Base-by-base conservation (phyloP, 2,329 filamentous ascomycete genomes). In the Phyllosticta capitalensis region DNA sequence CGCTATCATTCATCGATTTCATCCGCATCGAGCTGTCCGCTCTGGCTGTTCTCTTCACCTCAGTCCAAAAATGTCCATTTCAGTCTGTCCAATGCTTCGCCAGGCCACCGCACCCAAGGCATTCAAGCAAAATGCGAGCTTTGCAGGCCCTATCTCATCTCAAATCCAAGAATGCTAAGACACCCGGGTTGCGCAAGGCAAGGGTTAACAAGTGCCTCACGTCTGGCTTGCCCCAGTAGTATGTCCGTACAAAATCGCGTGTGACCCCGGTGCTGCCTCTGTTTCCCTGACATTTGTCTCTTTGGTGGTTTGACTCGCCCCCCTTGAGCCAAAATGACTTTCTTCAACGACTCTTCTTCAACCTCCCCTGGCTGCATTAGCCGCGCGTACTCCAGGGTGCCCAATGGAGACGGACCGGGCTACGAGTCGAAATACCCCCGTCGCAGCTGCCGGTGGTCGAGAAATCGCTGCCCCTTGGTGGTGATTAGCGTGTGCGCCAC, bases 251-350 rank as follows among this genome's bases (percentile, higher is more conserved):
- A 45, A 45, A 45, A 45, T 45, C 38, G 38, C 38, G 38, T 45
- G 38, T n/a, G 38, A 45, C 38, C 38, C 38, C 38, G 38, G 14
- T n/a, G n/a, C 38, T 45, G 38, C 17, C 38, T 45, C 38, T 45
- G 17, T 45, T 45, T 45, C 38, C 38, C 38, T 45, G 38, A 45
- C 38, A 45, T 45, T 45, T 45, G 38, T 45, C 38, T 45, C n/a
- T n/a, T n/a, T 45, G 38, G 38, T 45, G 38, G 38, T 45, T 45
- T 45, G 38, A 45, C 38, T 45, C 38, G 38, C 38, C 38, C 28
- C 10, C 30, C n/a, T 22, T 26, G 24, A 52, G 30, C 51, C 51
- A 54, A 50, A 9, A 58, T 58, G 56, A 38, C 56, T 38, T 49
- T 58, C 21, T 45, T 58, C 33, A 20, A 49, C 38, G 17, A 45